Evolutionary conservation across 495 filamentous ascomycete species (phyloP).

Genomic region (Penicillium manginii): DNA sequence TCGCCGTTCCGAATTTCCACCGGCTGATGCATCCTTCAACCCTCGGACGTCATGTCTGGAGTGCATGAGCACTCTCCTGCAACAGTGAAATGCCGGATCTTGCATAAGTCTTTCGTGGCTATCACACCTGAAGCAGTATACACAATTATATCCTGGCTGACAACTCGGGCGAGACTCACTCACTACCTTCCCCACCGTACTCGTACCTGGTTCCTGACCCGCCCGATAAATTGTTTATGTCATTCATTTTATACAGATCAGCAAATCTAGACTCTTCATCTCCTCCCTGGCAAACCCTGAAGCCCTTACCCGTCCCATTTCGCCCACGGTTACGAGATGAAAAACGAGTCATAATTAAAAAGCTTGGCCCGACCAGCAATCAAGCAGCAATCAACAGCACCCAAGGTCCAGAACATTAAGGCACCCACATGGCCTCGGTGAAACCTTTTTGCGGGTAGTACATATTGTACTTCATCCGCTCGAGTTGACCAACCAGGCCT

Average conservation of each 20-base stretch:
- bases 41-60: background rate
- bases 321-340: constrained; percentile 7
- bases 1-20: constrained; percentile 4
- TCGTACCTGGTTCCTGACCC: constrained; percentile 10
- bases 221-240: constrained; percentile 6
- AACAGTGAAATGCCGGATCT: background rate
- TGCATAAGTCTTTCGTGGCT: too few relatives aligned
- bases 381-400: constrained; percentile 11
- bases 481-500: background rate
- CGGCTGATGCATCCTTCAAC: background rate
- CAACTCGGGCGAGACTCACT: constrained; percentile 2
- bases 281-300: too few relatives aligned
- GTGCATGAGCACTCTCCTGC: background rate
- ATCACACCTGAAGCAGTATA: too few relatives aligned
- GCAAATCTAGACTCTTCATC: constrained; percentile 13
- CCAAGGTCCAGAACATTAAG: constrained; percentile 16
- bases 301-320: background rate
- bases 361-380: constrained; percentile 19
- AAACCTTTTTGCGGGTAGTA: constrained; percentile 13
- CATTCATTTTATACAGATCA: constrained; percentile 19
- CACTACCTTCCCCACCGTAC: background rate
- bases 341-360: constrained; percentile 11
- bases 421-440: background rate
- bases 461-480: background rate
- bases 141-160: background rate